Evolutionary conservation across 441 rosid species (phyloP), one percentile per base, ranked within the genome.

Genomic region (Raphanus hybrid): DNA sequence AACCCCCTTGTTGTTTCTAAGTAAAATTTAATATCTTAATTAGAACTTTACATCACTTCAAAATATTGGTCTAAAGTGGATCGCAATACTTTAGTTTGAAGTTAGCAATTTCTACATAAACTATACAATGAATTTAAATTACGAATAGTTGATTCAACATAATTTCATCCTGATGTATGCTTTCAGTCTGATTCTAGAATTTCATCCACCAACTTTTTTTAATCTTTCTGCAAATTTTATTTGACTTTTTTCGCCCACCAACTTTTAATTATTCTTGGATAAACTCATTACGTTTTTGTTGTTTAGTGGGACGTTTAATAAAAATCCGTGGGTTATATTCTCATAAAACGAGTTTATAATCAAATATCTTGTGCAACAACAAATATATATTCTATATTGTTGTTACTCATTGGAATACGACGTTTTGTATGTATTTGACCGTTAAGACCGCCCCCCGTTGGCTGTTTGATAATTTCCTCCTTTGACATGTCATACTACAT

Each of bases 401-500:
- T 55, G 57, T 20, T 55, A 50, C 3, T 37, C 32, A 4, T 67
- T 54, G 35, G 64, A 57, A 70, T 23, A 59, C 39, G 73, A 59
- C 64, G 52, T 64, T 55, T 59, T 75, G 79, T 79, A 65, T 70
- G 76, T 57, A 70, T 65, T 75, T 79, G 79, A 79, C 79, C 73
- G 29, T 59, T 45, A 59, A 69, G 18, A 73, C 29, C 62, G 78
- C 63, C 79, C 79, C 39, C 55, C 78, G 12, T 50, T 10, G 45
- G 55, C 39, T 74, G 35, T 57, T 74, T 79, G 79, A 75, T 75
- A 0, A 65, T 32, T 64, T 74, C 78, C 20, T 27, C 26, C 12
- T 73, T 62, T 67, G 20, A 18, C 57, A 32, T 59, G 61, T n/a
- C 41, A 32, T 57, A 43, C 11, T 50, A 43, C 6, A 48, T 43